Base-by-base conservation (phyloP, 768 basidiomycete genomes). In the Ramaria sp. region DNA sequence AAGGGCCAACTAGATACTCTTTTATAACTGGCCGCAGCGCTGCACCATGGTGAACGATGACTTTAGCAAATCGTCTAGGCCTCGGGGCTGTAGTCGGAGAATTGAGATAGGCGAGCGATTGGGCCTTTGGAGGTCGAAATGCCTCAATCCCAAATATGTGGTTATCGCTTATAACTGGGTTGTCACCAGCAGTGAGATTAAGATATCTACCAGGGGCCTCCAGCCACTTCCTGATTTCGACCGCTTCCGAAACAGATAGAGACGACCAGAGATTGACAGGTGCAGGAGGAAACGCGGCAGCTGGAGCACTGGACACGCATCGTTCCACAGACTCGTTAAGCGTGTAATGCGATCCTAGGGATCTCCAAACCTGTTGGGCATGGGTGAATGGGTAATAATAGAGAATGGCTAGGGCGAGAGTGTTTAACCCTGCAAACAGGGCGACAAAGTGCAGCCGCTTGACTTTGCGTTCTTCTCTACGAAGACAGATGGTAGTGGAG, bases 1-100 rank as follows among this genome's bases (percentile, higher is more conserved):
- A 69, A 0, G 82, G 82, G 0, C 82, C 82, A 17, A 84, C 74
- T 7, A 82, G 67, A 61, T 82, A 81, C 61, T 82, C 79, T 55
- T 67, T 71, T 37, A 82, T 73, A n/a, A 67, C 62, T 10, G 79
- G 78, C 11, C 66, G 68, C 4, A 60, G 59, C 12, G 62, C 64
- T 11, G 71, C 70, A 24, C 78, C 80, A 63, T 79, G 75, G 59
- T 79, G 75, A 49, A 83, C 68, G 27, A 73, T 73, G n/a, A 77
- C 78, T 51, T 74, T 70, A 5, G 81, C 78, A 59, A 71, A 76
- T 37, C 70, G 66, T 34, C 67, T 60, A 0, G 78, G 79, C 42
- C 17, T n/a, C 42, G 53, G 30, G 1, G 51, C 62, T 0, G 60
- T 51, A 7, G 52, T 54, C 7, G 73, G 69, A 9, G 67, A 63